phyloP scores from a whole-genome alignment of 345 rosid genomes.

The Boechera retrofracta region DNA sequence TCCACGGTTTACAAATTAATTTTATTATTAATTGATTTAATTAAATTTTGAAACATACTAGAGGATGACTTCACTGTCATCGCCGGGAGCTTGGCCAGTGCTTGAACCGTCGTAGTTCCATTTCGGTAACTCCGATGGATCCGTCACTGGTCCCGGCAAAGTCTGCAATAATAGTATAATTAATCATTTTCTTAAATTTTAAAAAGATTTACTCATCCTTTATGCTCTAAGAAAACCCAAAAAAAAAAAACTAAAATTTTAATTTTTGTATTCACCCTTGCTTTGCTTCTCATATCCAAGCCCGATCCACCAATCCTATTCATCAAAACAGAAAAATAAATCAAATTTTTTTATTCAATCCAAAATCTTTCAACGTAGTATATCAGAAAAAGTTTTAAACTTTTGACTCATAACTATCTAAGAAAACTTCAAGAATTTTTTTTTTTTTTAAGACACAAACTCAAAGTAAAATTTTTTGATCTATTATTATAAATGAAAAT shows the following conservation, averaged over 20 bases:
- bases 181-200: background rate
- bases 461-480: background rate
- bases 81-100: conserved; percentile 76
- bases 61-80: conserved; percentile 81
- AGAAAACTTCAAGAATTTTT: background rate
- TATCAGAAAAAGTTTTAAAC: background rate
- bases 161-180: conserved; percentile 53
- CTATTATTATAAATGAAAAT: background rate
- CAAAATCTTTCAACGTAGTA: conserved; percentile 3
- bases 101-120: conserved; percentile 92
- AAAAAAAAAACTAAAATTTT: background rate
- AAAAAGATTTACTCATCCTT: background rate
- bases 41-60: conserved; percentile 50
- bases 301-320: conserved; percentile 85
- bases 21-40: background rate
- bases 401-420: background rate
- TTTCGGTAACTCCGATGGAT: conserved; percentile 69
- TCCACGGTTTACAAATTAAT: background rate
- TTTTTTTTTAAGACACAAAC: background rate
- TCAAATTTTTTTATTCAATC: background rate
- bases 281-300: conserved; percentile 78
- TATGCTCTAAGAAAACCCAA: too few relatives aligned
- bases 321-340: background rate
- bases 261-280: conserved; percentile 46
- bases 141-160: conserved; percentile 56